Percentiles rank a stretch among this genome's conserved stretches.
Conservation (phyloP, 1,139 yeast species). For the Candida anutae region DNA sequence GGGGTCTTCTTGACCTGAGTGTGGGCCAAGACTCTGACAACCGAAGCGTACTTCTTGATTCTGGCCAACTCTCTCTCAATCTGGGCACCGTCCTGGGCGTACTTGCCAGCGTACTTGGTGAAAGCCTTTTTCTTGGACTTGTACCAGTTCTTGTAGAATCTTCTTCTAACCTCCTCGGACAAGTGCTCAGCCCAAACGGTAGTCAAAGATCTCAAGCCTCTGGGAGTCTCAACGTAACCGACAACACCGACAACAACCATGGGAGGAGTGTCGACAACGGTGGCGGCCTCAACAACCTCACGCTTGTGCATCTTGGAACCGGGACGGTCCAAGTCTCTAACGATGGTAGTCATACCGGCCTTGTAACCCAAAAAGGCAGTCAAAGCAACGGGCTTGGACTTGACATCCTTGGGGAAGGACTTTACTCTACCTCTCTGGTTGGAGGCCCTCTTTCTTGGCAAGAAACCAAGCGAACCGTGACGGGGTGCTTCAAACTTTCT, state of each 20-base stretch:
- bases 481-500: constrained; percentile 99
- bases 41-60: constrained; percentile 96
- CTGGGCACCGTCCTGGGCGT: constrained; percentile 85
- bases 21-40: constrained; percentile 98
- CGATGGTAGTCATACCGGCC: constrained; percentile 99
- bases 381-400: constrained; percentile 96
- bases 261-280: constrained; percentile 99
- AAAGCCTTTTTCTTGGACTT: constrained; percentile 99
- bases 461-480: constrained; percentile 99
- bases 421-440: constrained; percentile 98
- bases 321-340: constrained; percentile 99
- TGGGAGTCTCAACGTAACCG: constrained; percentile 99
- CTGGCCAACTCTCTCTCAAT: constrained; percentile 97
- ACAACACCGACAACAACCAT: constrained; percentile 99
- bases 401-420: constrained; percentile 99
- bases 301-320: constrained; percentile 99
- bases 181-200: constrained; percentile 99
- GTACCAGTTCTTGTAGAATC: constrained; percentile 99
- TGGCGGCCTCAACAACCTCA: constrained; percentile 98
- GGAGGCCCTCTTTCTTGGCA: constrained; percentile 99
- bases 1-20: constrained; percentile 99
- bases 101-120: constrained; percentile 99
- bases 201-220: constrained; percentile 98
- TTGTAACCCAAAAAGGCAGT: constrained; percentile 99
- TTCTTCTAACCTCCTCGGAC: constrained; percentile 98